A percentile compares a stretch with the other conserved stretches of the same genome.
These are phyloP conservation scores for Starmerella etchellsii DNA, from an alignment of 805 yeast species.

Conservation along the genomic window DNA sequence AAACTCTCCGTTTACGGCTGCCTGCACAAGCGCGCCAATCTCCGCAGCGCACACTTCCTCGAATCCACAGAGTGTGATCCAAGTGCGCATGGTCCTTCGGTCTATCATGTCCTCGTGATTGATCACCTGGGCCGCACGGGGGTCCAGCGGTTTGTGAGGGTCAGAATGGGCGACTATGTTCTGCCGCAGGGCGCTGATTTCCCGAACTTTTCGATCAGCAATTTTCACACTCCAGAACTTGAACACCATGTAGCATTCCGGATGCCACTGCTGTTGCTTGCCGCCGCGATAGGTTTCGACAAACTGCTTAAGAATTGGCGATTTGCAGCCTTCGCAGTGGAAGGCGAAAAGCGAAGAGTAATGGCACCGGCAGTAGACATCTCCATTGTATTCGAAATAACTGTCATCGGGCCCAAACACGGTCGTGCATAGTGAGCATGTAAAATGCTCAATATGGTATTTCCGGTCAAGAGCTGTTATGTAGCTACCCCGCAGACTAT, in stretches of 20 bases:
- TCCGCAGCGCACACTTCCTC: constrained; percentile 85
- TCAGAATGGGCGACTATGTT: constrained; percentile 4
- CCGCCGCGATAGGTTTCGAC: constrained; percentile 89
- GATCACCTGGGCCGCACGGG: constrained; percentile 12
- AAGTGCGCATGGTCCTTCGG: constrained; percentile 46
- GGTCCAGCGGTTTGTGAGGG: constrained; percentile 10
- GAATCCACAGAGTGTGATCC: constrained; percentile 76
- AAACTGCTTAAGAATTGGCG: constrained; percentile 84
- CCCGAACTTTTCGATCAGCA: constrained; percentile 25
- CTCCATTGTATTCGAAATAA: constrained; percentile 74
- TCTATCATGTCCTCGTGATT: constrained; percentile 52
- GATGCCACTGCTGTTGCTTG: constrained; percentile 93
- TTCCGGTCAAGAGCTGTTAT: constrained; percentile 86
- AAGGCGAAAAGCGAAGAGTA: constrained; percentile 77
- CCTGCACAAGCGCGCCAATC: constrained; percentile 81
- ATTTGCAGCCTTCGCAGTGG: constrained; percentile 84
- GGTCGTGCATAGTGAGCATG: constrained; percentile 73
- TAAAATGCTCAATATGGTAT: constrained; percentile 90
- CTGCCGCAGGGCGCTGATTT: constrained; percentile 5
- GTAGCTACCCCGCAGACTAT: constrained; percentile 80
- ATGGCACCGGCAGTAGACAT: constrained; percentile 82
- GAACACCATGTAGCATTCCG: constrained; percentile 96
- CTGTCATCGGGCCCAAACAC: constrained; percentile 86
- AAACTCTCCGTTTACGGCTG: constrained; percentile 63
- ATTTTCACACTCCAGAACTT: constrained; percentile 90